Base-by-base conservation (phyloP, 345 rosid genomes). In the Kernera saxatilis region DNA sequence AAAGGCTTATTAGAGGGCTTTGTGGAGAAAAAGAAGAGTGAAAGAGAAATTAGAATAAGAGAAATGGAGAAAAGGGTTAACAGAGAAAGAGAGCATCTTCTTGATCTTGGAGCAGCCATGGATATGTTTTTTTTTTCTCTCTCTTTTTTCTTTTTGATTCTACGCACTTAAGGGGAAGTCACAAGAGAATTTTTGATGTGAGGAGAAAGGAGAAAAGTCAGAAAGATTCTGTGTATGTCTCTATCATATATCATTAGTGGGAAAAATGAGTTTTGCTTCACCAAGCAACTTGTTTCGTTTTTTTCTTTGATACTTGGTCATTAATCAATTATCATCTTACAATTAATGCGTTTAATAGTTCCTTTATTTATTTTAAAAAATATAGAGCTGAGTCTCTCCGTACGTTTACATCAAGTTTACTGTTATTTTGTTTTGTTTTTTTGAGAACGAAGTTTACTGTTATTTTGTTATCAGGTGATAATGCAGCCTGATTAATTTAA, bases 81-180 rank as follows among this genome's bases (percentile, higher is more conserved):
- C n/a, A 75, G 30, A 52, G 74, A 51, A 67, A 52, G 69, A 68
- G 63, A 51, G 62, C 64, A 67, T 51, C 69, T 68, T 75, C 64
- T 73, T 73, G 72, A 65, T 65, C 67, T 65, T 73, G 72, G 57
- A 60, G 64, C 41, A 32, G 69, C 78, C 78, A 75, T 75, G 61
- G 50, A 25, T 60, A 30, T 50, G 37, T 40, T 40, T 58, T 5
- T 10, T 26, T 22, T 25, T 8, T 17, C 18, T 33, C 0, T 23
- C 41, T 18, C 18, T 18, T 32, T 30, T 10, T 5, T 22, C 9
- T n/a, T n/a, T 55, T 32, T 11, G 11, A 43, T 55, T 45, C 71
- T 54, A 21, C 27, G n/a, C 36, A 37, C 45, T 17, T 0, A 21
- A 32, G 30, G 39, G 58, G 15, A 40, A 44, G 35, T 9, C 67